Conservation (phyloP, 1,284 basidiomycete species). For the Pseudozyma thailandica region DNA sequence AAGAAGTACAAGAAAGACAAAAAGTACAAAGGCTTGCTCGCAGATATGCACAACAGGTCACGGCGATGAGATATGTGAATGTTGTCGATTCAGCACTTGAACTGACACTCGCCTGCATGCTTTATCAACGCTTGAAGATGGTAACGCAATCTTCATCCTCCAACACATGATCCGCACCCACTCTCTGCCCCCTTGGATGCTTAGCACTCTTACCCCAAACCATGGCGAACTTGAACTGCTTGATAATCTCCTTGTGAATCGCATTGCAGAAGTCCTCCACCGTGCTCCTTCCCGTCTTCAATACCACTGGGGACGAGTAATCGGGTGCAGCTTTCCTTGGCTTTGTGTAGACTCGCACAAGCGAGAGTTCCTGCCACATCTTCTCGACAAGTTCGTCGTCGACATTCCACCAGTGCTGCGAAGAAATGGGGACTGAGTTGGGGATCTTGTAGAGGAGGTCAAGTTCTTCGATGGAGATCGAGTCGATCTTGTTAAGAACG, state of each 20-base stretch:
- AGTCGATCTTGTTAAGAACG: constrained; percentile 79
- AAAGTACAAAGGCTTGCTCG: too few species aligned
- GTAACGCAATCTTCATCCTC: constrained; percentile 61
- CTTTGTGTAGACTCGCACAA: constrained; percentile 82
- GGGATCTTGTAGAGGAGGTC: constrained; percentile 92
- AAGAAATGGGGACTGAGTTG: constrained; percentile 91
- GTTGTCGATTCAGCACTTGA: constrained; percentile 32
- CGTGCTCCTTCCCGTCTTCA: constrained; percentile 73
- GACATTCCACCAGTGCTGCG: constrained; percentile 92
- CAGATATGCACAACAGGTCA: too few species aligned
- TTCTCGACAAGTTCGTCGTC: constrained; percentile 91
- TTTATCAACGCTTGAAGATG: constrained; percentile 56
- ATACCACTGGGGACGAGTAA: constrained; percentile 77
- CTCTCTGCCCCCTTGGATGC: constrained; percentile 94
- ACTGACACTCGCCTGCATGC: constrained; percentile 2
- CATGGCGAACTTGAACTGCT: constrained; percentile 88
- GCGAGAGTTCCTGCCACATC: constrained; percentile 67
- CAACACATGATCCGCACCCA: constrained; percentile 73
- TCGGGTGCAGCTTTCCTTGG: constrained; percentile 91
- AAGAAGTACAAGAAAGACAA: background rate
- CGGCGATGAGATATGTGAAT: constrained; percentile 1
- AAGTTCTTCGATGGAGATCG: constrained; percentile 93
- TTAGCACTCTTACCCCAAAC: constrained; percentile 96
- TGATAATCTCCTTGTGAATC: constrained; percentile 90
- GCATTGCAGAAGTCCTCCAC: constrained; percentile 86